Conservation (phyloP, 768 basidiomycete genomes). For the Lactarius tabidus region DNA sequence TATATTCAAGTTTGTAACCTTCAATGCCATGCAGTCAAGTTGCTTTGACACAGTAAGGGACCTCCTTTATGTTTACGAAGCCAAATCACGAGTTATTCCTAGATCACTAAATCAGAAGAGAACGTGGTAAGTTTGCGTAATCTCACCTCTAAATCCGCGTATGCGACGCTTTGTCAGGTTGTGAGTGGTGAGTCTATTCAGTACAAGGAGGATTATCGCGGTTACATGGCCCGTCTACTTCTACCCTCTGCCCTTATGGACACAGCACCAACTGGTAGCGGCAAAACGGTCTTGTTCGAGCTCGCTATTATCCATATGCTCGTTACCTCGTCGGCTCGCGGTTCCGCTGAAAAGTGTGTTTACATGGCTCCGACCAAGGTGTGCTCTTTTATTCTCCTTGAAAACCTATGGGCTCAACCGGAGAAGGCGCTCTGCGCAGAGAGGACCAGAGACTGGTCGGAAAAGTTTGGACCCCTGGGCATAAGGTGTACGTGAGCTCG, state of each 20-base stretch:
- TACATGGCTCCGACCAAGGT: conserved; percentile 96
- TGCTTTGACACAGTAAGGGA: conserved; percentile 69
- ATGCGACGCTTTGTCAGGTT: conserved; percentile 42
- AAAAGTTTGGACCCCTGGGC: conserved; percentile 72
- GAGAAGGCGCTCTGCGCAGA: conserved; percentile 83
- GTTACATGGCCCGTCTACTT: not conserved
- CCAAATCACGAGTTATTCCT: conserved; percentile 4
- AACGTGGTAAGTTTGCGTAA: conserved; percentile 52
- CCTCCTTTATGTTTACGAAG: not conserved
- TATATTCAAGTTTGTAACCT: conserved; percentile 84
- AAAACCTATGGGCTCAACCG: not conserved
- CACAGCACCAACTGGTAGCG: conserved; percentile 90
- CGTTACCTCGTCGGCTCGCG: conserved; percentile 37
- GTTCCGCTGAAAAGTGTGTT: conserved; percentile 58
- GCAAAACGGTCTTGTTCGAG: conserved; percentile 95
- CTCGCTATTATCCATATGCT: conserved; percentile 79
- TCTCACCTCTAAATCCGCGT: not conserved
- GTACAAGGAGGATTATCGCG: not conserved
- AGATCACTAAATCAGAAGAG: conserved; percentile 57
- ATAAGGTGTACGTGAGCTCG: conserved; percentile 57
- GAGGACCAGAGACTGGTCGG: conserved; percentile 75
- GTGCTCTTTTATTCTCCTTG: not conserved
- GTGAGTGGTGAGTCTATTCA: conserved; percentile 54
- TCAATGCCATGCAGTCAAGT: conserved; percentile 87
- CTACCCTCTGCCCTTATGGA: conserved; percentile 9